These are phyloP conservation scores for Podospora comata DNA, from an alignment of 495 filamentous ascomycete species.

Conservation along the genomic window DNA sequence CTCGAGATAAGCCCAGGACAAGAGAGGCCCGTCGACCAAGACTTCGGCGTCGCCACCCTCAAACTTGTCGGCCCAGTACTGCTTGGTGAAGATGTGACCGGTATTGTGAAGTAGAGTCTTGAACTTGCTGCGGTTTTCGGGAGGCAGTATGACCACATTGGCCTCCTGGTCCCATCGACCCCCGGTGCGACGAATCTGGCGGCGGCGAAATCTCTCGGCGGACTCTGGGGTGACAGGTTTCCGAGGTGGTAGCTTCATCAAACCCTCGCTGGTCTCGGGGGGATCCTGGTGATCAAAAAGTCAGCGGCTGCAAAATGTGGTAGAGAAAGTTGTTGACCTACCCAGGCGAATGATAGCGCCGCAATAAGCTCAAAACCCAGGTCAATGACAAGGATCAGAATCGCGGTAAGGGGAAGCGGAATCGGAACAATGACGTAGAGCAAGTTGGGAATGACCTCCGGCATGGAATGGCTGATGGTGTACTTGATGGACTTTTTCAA, in stretches of 20 bases:
- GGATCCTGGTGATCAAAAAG: slow-evolving; percentile 8
- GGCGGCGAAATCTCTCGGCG: slow-evolving; percentile 29
- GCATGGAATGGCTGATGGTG: slow-evolving; percentile 22
- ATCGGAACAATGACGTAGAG: slow-evolving; percentile 24
- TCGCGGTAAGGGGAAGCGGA: slow-evolving; percentile 20
- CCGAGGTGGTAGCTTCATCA: slow-evolving; percentile 33
- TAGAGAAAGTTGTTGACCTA: not conserved
- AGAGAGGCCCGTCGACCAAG: slow-evolving; percentile 31
- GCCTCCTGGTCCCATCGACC: slow-evolving; percentile 31
- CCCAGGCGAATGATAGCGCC: slow-evolving; percentile 23
- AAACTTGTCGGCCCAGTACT: slow-evolving; percentile 32
- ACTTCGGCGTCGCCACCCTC: slow-evolving; percentile 33
- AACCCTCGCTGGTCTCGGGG: slow-evolving; percentile 24
- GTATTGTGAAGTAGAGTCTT: slow-evolving; percentile 19
- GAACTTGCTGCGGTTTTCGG: slow-evolving; percentile 25
- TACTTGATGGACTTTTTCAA: slow-evolving; percentile 56
- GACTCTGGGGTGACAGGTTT: slow-evolving; percentile 33
- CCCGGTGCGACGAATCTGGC: slow-evolving; percentile 27
- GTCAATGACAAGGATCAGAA: slow-evolving; percentile 26
- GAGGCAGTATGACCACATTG: slow-evolving; percentile 21
- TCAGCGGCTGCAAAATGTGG: not conserved
- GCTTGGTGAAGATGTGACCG: slow-evolving; percentile 21
- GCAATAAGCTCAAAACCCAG: slow-evolving; percentile 24
- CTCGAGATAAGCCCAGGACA: slow-evolving; percentile 27
- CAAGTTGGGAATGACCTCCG: slow-evolving; percentile 23